Percentiles rank a stretch among this genome's conserved stretches.
These are phyloP conservation scores for Crithidia bombi DNA, from an alignment of 208 protist species.

Conservation along the genomic window DNA sequence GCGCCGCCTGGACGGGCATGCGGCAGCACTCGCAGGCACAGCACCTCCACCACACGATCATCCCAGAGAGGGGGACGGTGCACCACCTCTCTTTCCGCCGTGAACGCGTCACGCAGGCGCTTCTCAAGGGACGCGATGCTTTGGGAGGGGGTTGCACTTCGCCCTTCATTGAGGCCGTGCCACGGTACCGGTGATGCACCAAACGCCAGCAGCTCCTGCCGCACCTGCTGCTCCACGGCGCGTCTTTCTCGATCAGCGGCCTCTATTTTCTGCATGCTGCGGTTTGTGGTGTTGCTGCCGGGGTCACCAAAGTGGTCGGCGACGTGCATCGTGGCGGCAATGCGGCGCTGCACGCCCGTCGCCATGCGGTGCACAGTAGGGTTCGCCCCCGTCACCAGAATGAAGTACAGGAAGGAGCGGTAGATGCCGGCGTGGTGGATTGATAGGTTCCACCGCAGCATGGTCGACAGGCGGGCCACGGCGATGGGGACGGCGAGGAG, in stretches of 20 bases:
- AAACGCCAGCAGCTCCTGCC: constrained; percentile 1
- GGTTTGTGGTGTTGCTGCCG: background rate
- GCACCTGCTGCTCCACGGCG: constrained; percentile 14
- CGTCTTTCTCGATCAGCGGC: background rate
- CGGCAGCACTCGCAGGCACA: constrained; percentile 34
- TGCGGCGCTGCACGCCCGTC: constrained; percentile 27
- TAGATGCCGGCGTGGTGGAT: constrained; percentile 43
- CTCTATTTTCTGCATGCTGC: background rate
- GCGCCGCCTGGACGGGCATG: constrained; percentile 22
- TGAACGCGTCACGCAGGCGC: background rate
- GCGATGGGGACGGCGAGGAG: constrained; percentile 48
- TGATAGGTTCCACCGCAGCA: constrained; percentile 52
- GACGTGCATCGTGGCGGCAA: constrained; percentile 12
- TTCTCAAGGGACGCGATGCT: background rate
- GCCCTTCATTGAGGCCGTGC: background rate
- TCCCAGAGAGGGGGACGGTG: background rate
- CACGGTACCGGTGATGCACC: too few species aligned
- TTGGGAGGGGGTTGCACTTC: background rate
- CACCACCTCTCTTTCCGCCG: background rate
- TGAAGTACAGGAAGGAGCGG: constrained; percentile 58
- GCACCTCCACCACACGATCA: constrained; percentile 10
- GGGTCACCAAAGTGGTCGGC: constrained; percentile 7
- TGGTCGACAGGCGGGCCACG: constrained; percentile 45
- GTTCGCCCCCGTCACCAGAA: constrained; percentile 43
- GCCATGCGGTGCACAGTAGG: constrained; percentile 42